A percentile compares a stretch with the other conserved stretches of the same genome.
Evolutionary conservation across 257 asterid genomes (phyloP).

Genomic region (Osmanthus fragrans): DNA sequence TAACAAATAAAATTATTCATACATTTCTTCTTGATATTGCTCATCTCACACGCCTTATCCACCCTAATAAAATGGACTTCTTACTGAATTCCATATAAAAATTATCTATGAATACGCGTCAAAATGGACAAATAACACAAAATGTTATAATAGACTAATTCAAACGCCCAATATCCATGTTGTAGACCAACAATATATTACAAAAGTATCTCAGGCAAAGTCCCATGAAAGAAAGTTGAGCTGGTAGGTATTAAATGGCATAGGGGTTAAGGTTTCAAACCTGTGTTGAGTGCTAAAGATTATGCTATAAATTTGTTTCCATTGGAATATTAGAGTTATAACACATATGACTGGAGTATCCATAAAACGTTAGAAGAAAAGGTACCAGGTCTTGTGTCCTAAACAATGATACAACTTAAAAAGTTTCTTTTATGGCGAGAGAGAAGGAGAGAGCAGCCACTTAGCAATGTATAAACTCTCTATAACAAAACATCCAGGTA

Average conservation of each 20-base stretch:
- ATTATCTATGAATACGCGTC: background rate
- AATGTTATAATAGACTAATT: no score
- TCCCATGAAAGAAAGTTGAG: background rate
- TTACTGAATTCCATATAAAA: background rate
- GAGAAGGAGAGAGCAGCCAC: background rate
- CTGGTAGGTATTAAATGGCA: background rate
- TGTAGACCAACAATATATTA: background rate
- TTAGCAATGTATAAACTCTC: background rate
- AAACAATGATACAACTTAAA: background rate
- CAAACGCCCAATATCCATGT: no score
- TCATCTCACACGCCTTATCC: background rate
- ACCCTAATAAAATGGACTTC: background rate
- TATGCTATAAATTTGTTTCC: no score
- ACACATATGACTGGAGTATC: background rate
- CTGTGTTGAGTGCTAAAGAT: no score
- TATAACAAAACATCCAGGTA: background rate
- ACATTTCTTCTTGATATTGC: background rate
- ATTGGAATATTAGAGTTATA: no score
- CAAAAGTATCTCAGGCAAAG: background rate
- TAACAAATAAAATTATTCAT: background rate
- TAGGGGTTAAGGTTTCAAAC: no score
- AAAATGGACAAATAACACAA: background rate
- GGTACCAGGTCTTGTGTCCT: background rate
- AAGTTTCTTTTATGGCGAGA: background rate
- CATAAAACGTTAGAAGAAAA: background rate